Conservation (phyloP, 2,329 filamentous ascomycete species). For the Aspergillus pseudoterreus region DNA sequence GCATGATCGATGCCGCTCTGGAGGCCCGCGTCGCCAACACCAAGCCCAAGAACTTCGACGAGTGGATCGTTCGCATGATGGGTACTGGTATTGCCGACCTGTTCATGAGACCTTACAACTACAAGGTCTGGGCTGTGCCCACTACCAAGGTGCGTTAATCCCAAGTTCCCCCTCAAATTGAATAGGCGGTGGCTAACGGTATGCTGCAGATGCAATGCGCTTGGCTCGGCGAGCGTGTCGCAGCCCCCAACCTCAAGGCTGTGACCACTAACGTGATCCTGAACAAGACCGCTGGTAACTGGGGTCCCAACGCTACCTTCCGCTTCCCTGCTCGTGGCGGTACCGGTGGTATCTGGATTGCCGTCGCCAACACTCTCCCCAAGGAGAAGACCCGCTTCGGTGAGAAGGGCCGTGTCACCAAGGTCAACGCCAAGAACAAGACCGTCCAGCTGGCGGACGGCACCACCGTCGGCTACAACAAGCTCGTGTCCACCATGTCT, state of each 20-base stretch:
- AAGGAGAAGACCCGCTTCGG: conserved; percentile 90
- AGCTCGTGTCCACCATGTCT: conserved; percentile 93
- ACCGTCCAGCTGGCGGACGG: conserved; percentile 77
- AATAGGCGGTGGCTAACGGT: conserved; percentile 6
- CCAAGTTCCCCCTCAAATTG: not conserved
- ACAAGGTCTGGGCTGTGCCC: conserved; percentile 98
- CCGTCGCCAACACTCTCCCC: conserved; percentile 87
- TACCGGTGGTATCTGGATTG: conserved; percentile 98
- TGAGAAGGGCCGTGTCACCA: conserved; percentile 75
- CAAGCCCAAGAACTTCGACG: conserved; percentile 95
- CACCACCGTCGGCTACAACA: conserved; percentile 83
- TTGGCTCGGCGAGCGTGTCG: conserved; percentile 98
- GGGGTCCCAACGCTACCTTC: conserved; percentile 98
- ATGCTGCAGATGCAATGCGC: conserved; percentile 84
- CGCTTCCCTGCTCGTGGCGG: conserved; percentile 93
- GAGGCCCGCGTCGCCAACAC: conserved; percentile 80
- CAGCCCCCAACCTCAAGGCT: conserved; percentile 90
- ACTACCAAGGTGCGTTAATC: conserved; percentile 74
- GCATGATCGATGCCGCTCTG: conserved; percentile 90
- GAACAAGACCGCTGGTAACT: conserved; percentile 92
- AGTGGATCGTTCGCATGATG: conserved; percentile 94
- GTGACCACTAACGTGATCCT: conserved; percentile 93
- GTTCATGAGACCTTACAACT: conserved; percentile 99
- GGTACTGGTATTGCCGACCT: conserved; percentile 85
- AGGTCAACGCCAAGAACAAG: conserved; percentile 83